Percentiles rank a stretch among this genome's conserved stretches.
Evolutionary conservation across 1,284 basidiomycete species (phyloP).

Genomic region (Pseudomicrostroma phylloplanum): DNA sequence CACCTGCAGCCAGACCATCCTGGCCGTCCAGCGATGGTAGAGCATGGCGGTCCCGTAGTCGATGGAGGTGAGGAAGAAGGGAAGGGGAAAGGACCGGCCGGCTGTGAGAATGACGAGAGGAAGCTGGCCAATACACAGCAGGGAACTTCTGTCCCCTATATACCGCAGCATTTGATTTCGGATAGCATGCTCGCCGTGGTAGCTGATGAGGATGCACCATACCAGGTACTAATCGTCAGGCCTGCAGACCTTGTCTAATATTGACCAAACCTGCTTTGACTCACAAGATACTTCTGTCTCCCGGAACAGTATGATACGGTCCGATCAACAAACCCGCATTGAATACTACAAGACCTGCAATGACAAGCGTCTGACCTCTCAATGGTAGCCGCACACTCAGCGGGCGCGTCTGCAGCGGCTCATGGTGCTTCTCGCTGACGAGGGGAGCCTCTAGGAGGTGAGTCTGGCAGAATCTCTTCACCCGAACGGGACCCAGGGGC

Average conservation of each 20-base stretch:
- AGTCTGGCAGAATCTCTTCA: too few species aligned
- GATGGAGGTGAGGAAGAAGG: background rate
- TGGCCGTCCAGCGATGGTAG: constrained; percentile 1
- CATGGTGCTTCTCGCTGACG: too few species aligned
- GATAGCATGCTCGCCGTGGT: background rate
- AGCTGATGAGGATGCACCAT: too few species aligned
- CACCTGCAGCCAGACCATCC: background rate
- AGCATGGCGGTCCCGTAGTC: constrained; percentile 3
- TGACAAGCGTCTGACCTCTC: background rate
- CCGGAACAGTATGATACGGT: background rate
- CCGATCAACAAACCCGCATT: background rate
- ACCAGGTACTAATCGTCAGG: too few species aligned
- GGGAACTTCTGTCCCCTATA: background rate
- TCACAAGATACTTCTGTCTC: too few species aligned
- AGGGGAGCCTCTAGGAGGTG: too few species aligned
- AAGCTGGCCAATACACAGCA: background rate
- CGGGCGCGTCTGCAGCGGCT: background rate
- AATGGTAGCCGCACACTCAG: background rate
- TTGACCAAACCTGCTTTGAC: too few species aligned
- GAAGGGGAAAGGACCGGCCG: background rate
- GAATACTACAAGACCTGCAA: background rate
- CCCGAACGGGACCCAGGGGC: too few species aligned
- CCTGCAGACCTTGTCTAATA: too few species aligned
- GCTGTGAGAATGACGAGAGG: background rate
- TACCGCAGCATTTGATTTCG: background rate